phyloP scores from a whole-genome alignment of 805 yeast genomes.

The Ogataea methanolica region DNA sequence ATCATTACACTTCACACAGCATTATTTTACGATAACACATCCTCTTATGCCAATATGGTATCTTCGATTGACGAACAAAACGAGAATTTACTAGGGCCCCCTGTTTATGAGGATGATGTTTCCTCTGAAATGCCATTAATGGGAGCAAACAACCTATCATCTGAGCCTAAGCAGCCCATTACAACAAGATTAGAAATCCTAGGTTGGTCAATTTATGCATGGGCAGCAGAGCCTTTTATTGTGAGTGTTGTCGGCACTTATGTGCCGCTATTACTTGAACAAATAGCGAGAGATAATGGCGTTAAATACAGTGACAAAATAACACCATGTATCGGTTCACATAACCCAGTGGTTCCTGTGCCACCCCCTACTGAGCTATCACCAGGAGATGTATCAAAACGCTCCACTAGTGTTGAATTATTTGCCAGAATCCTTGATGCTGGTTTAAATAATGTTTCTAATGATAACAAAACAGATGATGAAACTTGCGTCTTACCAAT shows the following conservation, averaged over 20 bases:
- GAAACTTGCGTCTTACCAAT: constrained; percentile 32
- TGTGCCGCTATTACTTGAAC: constrained; percentile 67
- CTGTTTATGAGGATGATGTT: not conserved
- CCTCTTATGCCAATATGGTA: no score
- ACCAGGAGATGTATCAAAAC: not conserved
- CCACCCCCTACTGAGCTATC: constrained; percentile 19
- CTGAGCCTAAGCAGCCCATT: constrained; percentile 7
- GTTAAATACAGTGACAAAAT: constrained; percentile 56
- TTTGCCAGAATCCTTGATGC: not conserved
- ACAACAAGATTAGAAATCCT: constrained; percentile 41
- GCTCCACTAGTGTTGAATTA: no score
- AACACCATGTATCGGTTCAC: constrained; percentile 42
- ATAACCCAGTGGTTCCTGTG: constrained; percentile 27
- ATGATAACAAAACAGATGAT: constrained; percentile 1
- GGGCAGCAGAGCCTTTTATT: constrained; percentile 78
- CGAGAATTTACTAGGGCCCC: not conserved
- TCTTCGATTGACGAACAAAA: no score
- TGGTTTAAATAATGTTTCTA: not conserved
- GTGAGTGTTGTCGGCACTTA: constrained; percentile 78
- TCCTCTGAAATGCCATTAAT: not conserved
- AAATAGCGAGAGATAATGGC: constrained; percentile 69
- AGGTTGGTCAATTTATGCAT: constrained; percentile 68
- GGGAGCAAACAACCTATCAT: not conserved
- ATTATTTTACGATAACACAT: no score
- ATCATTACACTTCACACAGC: no score